Base-by-base conservation (phyloP, 768 basidiomycete genomes). In the Podaxis sp. region DNA sequence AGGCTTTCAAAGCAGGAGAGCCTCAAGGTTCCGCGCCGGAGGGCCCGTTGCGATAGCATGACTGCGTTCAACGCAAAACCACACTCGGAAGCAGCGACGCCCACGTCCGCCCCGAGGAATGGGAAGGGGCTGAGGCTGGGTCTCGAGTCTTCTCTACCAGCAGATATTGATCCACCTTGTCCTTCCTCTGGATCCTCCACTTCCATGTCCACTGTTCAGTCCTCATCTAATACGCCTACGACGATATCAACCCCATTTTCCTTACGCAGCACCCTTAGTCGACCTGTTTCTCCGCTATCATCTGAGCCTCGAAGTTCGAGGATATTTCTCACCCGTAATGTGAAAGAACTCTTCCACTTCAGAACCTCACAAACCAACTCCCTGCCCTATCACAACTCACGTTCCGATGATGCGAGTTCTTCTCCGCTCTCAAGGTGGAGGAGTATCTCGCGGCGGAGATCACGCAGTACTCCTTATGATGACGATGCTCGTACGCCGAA, bases 1-100 rank as follows among this genome's bases (percentile, higher is more conserved):
- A 81, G 84, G 33, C 76, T 90, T 60, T 84, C 81, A 6, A 84
- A 81, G 67, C 86, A 89, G 66, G 89, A 91, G 71, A 90, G 88
- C 55, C 82, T 91, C 22, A 81, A 87, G 25, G 83, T 90, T 51
- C 82, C 85, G 27, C 77, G 89, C 59, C 80, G 83, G 65, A 84
- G 77, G 71, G 83, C 85, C 9, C 61, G 53, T 4, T 76, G 82
- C 29, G 71, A 73, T 25, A 69, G 66, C 41, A 49, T 74, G 37
- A 79, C 79, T 51, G 69, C 77, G 9, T 59, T 69, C 25, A 76
- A 77, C 29, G 69, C 61, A 43, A 59, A 64, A 61, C 59, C 73
- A 13, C 62, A 65, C 60, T 57, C 72, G 12, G 65, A 74, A 9
- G 65, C 67, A 17, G 69, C 65, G n/a, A 66, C 63, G 3, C 68